phyloP scores from a whole-genome alignment of 768 basidiomycete species.

The Naematelia aurantialba region DNA sequence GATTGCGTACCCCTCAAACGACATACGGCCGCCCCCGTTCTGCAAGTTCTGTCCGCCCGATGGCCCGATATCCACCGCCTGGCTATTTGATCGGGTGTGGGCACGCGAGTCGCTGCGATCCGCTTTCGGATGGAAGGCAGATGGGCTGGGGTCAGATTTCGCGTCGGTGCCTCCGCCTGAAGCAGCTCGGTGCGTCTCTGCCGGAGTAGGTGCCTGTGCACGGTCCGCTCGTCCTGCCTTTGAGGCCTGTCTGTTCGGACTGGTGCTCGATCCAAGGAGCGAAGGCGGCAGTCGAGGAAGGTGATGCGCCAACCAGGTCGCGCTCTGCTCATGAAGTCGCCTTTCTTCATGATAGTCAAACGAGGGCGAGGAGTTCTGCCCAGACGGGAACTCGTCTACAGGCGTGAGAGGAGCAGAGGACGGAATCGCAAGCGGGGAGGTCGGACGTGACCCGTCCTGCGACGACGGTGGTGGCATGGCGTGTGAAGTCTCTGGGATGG shows the following conservation, averaged over 20 bases:
- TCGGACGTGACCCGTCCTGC: not conserved
- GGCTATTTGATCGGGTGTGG: no score
- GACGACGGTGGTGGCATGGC: not conserved
- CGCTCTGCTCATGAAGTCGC: conserved; percentile 44
- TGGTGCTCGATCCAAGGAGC: conserved; percentile 6
- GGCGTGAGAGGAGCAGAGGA: conserved; percentile 7
- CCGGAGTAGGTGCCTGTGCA: not conserved
- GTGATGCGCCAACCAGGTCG: conserved; percentile 47
- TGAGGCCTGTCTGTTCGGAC: not conserved
- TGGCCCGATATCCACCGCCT: conserved; percentile 8
- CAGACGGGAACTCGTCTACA: conserved; percentile 1
- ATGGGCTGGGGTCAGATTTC: conserved; percentile 11
- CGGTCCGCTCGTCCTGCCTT: not conserved
- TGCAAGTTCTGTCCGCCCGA: not conserved
- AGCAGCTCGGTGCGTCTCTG: conserved; percentile 7
- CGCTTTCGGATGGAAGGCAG: conserved; percentile 15
- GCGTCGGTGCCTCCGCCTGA: not conserved
- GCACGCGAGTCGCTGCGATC: not conserved
- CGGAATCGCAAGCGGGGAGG: conserved; percentile 8
- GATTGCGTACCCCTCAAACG: not conserved
- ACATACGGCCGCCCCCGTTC: conserved; percentile 5
- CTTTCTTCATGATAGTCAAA: conserved; percentile 51
- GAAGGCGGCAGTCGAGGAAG: conserved; percentile 41
- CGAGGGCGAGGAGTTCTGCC: conserved; percentile 33
- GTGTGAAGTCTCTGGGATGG: no score